Evolutionary conservation across 1,284 basidiomycete species (phyloP).

Genomic region (Trametes versicolor): DNA sequence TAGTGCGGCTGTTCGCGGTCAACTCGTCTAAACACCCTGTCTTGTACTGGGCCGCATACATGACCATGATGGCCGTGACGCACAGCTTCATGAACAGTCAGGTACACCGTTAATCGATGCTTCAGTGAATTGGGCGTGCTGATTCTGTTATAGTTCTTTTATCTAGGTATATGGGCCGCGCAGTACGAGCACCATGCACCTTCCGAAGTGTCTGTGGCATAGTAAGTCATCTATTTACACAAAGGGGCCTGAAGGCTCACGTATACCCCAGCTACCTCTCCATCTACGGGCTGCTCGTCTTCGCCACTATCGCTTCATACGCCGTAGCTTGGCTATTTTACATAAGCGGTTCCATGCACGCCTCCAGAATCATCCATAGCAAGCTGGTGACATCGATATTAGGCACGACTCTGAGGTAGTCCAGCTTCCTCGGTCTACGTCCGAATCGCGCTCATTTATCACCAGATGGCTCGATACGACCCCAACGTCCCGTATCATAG

Average conservation of each 20-base stretch:
- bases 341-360: constrained; percentile 54
- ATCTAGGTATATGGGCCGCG: constrained; percentile 38
- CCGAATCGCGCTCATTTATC: not conserved
- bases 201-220: constrained; percentile 42
- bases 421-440: not conserved
- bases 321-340: constrained; percentile 43
- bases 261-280: constrained; percentile 48
- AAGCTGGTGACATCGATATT: constrained; percentile 65
- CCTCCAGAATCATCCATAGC: constrained; percentile 65
- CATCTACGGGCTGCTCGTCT: constrained; percentile 52
- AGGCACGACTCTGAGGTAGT: constrained; percentile 61
- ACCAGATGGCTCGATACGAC: constrained; percentile 62
- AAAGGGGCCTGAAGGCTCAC: not conserved
- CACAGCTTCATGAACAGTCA: constrained; percentile 22
- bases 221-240: constrained; percentile 34
- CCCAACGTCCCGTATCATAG: constrained; percentile 64
- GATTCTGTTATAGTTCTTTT: constrained; percentile 30
- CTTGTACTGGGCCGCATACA: constrained; percentile 47
- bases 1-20: constrained; percentile 44
- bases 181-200: constrained; percentile 43
- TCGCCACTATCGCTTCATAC: constrained; percentile 39
- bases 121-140: not conserved
- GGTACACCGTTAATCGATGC: not conserved
- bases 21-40: constrained; percentile 39
- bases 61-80: constrained; percentile 34